Base-by-base conservation (phyloP, 2,329 filamentous ascomycete species). In the Penicillium sp. region DNA sequence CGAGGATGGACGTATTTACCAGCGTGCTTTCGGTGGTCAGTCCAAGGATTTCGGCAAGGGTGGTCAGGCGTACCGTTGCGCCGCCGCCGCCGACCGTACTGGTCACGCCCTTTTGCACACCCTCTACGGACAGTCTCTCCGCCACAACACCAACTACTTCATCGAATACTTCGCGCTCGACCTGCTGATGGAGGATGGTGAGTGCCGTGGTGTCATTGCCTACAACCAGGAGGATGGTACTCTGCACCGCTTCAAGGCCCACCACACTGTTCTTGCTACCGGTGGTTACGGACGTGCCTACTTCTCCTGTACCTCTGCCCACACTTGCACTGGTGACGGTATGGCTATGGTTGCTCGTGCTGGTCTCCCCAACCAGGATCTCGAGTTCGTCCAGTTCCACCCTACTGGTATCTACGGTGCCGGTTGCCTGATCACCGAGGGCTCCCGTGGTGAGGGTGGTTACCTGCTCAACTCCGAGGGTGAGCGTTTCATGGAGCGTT, bases 151-250 rank as follows among this genome's bases (percentile, higher is more conserved):
- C 74, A 97, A 97, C 84, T 99, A 97, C 85, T 97, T 99, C 81
- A 97, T 99, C 77, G 94, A 97, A 80, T 97, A 93, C 84, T 99
- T 97, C 77, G 94, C 93, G 70, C 85, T 96, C 67, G 94, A 97
- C 75, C 82, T 97, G 78, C 89, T 99, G 71, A 97, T 97, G 94
- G 89, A 97, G 81, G 90, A 95, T 71, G 93, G 93, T 61, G 90
- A 93, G 78, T 97, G 93, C 84, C 93, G 93, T 68, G 94, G 94
- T 86, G 90, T 97, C 67, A 84, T 97, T 67, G 93, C 93, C 59
- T 97, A 97, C 81, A 97, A 97, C 85, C 93, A 97, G 81, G 93
- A 99, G 81, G 94, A 99, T 73, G 94, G 94, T 65, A 97, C 93
- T 33, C 87, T 97, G 61, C 94, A 99, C 83, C 88, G 94, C 73